Evolutionary conservation across 768 basidiomycete species (phyloP).

Genomic region (Amanita jacksonii): DNA sequence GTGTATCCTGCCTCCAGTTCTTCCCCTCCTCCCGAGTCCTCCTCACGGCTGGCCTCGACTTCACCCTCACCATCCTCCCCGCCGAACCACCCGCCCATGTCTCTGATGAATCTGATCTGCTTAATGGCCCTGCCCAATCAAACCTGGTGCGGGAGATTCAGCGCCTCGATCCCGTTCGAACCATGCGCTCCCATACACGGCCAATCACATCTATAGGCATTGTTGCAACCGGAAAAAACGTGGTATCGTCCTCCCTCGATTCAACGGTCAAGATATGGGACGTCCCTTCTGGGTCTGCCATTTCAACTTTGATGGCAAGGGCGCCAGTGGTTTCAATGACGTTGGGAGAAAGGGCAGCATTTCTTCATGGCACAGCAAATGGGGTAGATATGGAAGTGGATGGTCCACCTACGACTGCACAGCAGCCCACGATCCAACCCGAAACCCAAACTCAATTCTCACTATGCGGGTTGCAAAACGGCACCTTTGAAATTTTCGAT

Average conservation of each 20-base stretch:
- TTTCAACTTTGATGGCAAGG: constrained; percentile 33
- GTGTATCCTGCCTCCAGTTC: constrained; percentile 47
- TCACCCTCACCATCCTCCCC: constrained; percentile 55
- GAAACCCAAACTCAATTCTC: constrained; percentile 39
- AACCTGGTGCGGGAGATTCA: constrained; percentile 18
- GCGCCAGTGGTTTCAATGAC: constrained; percentile 36
- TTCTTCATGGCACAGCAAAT: constrained; percentile 5
- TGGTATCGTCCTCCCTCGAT: constrained; percentile 62
- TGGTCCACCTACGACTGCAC: not conserved
- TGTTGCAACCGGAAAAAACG: constrained; percentile 49
- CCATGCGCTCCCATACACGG: constrained; percentile 56
- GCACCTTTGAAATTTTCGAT: constrained; percentile 48
- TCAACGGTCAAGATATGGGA: constrained; percentile 68
- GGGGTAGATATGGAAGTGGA: constrained; percentile 15
- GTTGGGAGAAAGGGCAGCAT: constrained; percentile 22
- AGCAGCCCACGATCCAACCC: constrained; percentile 26
- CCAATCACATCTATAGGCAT: constrained; percentile 56
- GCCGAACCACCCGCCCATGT: constrained; percentile 45
- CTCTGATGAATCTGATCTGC: too few relatives aligned
- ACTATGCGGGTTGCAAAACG: constrained; percentile 46
- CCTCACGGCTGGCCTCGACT: constrained; percentile 60
- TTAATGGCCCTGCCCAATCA: constrained; percentile 13
- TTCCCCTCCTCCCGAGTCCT: constrained; percentile 68
- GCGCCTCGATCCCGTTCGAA: constrained; percentile 40
- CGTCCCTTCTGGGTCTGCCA: constrained; percentile 41